A percentile compares a stretch with the other conserved stretches of the same genome.
Conservation (phyloP, 1,284 basidiomycete genomes). For the Papiliotrema fonsecae region DNA sequence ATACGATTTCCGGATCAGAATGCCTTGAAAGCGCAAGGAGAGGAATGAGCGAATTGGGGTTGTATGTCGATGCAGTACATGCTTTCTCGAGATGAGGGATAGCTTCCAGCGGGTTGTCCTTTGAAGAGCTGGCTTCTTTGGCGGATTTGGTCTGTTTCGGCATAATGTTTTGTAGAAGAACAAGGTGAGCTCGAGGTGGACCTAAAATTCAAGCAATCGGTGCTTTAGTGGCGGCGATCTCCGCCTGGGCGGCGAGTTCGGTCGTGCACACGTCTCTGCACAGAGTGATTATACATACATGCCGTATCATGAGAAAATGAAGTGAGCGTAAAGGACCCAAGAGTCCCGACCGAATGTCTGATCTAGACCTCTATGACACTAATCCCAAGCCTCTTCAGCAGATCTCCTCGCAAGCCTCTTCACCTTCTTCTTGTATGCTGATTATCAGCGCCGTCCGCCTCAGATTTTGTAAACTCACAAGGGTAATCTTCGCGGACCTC, state of each 20-base stretch:
- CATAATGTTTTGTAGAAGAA: no score
- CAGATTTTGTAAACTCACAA: conserved; percentile 50
- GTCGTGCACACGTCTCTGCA: no score
- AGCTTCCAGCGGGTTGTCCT: conserved; percentile 31
- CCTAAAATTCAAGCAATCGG: no score
- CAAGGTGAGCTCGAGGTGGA: no score
- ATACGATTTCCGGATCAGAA: conserved; percentile 54
- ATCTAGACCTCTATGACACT: conserved; percentile 3
- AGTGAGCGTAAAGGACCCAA: neutral
- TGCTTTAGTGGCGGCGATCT: no score
- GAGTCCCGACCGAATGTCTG: neutral
- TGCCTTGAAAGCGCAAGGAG: conserved; percentile 58
- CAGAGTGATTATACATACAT: neutral
- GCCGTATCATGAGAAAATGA: neutral
- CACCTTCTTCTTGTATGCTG: conserved; percentile 88
- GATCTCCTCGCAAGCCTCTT: conserved; percentile 74
- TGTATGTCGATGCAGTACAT: conserved; percentile 47
- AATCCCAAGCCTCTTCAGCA: conserved; percentile 80
- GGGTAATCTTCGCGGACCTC: conserved; percentile 71
- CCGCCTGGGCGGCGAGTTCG: no score
- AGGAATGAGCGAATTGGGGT: conserved; percentile 75
- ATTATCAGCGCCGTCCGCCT: neutral
- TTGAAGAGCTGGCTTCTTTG: neutral
- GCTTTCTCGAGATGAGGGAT: conserved; percentile 33
- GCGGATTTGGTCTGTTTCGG: no score